Evolutionary conservation across 495 filamentous ascomycete genomes (phyloP).

Genomic region (Platismatia glauca): DNA sequence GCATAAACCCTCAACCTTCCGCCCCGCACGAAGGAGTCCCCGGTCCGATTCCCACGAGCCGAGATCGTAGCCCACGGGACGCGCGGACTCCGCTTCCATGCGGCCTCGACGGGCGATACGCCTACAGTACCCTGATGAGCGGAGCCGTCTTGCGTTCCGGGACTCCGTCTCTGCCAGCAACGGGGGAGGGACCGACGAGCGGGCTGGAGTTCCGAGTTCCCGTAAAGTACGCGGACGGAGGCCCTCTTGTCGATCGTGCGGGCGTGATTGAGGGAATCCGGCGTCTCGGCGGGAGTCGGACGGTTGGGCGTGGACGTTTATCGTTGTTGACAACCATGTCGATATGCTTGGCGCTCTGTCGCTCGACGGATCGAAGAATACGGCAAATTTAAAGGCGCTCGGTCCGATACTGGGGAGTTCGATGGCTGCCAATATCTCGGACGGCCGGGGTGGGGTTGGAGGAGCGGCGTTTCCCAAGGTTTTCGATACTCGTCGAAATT

Average conservation of each 20-base stretch:
- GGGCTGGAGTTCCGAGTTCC: slow-evolving; percentile 38
- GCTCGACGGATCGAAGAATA: slow-evolving; percentile 33
- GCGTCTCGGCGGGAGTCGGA: slow-evolving; percentile 27
- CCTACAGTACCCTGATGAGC: slow-evolving; percentile 36
- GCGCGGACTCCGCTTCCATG: slow-evolving; percentile 39
- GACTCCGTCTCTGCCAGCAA: slow-evolving; percentile 32
- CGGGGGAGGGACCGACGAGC: slow-evolving; percentile 32
- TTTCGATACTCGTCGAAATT: slow-evolving; percentile 37
- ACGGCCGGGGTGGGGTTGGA: slow-evolving; percentile 30
- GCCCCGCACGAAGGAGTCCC: slow-evolving; percentile 39
- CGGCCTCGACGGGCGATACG: slow-evolving; percentile 31
- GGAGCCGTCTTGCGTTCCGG: slow-evolving; percentile 41
- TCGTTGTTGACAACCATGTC: too few relatives aligned
- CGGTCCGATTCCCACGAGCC: slow-evolving; percentile 41
- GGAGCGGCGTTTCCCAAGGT: slow-evolving; percentile 37
- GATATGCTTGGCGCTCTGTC: slow-evolving; percentile 37
- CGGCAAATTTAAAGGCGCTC: slow-evolving; percentile 36
- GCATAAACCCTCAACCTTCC: too few relatives aligned
- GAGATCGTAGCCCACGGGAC: slow-evolving; percentile 45
- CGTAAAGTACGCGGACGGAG: slow-evolving; percentile 31
- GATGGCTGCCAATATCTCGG: slow-evolving; percentile 41
- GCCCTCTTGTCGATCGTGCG: slow-evolving; percentile 36
- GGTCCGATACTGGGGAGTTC: slow-evolving; percentile 40
- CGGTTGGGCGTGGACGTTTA: too few relatives aligned
- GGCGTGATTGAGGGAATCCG: slow-evolving; percentile 36